Evolutionary conservation across 345 rosid species (phyloP), one percentile per base, ranked within the genome.

Genomic region (Carallia pectinifolia): DNA sequence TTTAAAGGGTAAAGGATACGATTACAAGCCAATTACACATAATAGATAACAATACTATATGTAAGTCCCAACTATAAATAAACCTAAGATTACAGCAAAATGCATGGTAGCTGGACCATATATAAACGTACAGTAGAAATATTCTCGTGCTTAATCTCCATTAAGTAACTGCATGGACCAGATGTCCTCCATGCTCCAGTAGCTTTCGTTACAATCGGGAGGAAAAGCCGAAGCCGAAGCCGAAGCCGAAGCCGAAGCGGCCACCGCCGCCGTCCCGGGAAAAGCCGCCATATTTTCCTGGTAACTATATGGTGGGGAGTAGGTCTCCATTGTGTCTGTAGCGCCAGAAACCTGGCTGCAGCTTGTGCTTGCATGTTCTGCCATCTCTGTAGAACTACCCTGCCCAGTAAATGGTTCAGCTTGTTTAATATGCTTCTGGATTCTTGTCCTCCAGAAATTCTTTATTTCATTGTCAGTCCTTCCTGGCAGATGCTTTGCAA

Each of bases 391-490:
- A 58, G 55, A 29, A 5, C 18, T 68, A n/a, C 78, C 73, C 38
- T 79, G 82, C 34, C 80, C 88, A 0, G 85, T 72, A 68, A 66
- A 75, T 44, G 74, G 60, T 58, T 85, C 91, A 1, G 74, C 77
- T 70, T 86, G 93, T 73, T 90, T 89, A 13, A 88, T 87, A 52
- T 92, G 95, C 71, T 96, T 92, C 83, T 96, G 98, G 74, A 96
- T 89, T 76, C 90, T 84, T 2, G 98, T 92, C 78, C 99, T 92
- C 98, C 99, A 96, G 64, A 81, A 96, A 23, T 96, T 96, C 76
- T 96, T 96, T 71, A 96, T 96, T 61, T 96, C 99, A 58, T 96
- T 96, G 71, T 96, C 99, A 0, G 99, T 96, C 81, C 99, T 90
- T 67, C 99, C 99, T 7, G 98, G 98, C 12, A 96, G 82, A 70